A percentile compares a stretch with the other conserved stretches of the same genome.
phyloP scores from a whole-genome alignment of 768 basidiomycete genomes.

The Mycena haematopus region DNA sequence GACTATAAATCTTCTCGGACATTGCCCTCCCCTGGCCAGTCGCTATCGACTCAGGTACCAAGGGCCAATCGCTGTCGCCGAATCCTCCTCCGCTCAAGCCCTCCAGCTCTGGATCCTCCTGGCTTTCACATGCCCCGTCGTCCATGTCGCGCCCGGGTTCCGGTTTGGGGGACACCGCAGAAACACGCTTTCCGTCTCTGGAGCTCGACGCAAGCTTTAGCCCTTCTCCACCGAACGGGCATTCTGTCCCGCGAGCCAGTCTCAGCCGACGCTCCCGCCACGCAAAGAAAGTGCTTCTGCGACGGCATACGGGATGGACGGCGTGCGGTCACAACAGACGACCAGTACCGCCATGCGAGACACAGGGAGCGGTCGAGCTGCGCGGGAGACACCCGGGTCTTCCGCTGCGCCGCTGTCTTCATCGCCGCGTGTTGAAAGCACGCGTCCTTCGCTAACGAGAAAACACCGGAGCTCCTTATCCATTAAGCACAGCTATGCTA shows the following conservation, averaged over 20 bases:
- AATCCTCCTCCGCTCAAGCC: constrained; percentile 36
- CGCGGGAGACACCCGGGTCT: constrained; percentile 14
- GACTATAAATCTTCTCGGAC: constrained; percentile 37
- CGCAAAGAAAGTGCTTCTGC: constrained; percentile 14
- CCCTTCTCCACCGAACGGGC: constrained; percentile 20
- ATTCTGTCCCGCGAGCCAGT: constrained; percentile 6
- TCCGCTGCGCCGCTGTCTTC: constrained; percentile 11
- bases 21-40: constrained; percentile 44
- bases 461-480: constrained; percentile 56
- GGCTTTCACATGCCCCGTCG: constrained; percentile 37
- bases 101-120: constrained; percentile 39
- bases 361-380: constrained; percentile 23
- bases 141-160: constrained; percentile 40
- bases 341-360: constrained; percentile 62
- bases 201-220: constrained; percentile 61
- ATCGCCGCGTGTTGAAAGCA: constrained; percentile 14
- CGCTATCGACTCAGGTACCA: background rate
- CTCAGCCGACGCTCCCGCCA: constrained; percentile 14
- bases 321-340: constrained; percentile 61
- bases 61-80: constrained; percentile 41
- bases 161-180: constrained; percentile 53
- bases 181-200: constrained; percentile 85
- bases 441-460: constrained; percentile 53
- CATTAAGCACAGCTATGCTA: constrained; percentile 45
- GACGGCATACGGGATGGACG: constrained; percentile 39